phyloP scores from a whole-genome alignment of 257 asterid genomes.

The Solanum okadae region DNA sequence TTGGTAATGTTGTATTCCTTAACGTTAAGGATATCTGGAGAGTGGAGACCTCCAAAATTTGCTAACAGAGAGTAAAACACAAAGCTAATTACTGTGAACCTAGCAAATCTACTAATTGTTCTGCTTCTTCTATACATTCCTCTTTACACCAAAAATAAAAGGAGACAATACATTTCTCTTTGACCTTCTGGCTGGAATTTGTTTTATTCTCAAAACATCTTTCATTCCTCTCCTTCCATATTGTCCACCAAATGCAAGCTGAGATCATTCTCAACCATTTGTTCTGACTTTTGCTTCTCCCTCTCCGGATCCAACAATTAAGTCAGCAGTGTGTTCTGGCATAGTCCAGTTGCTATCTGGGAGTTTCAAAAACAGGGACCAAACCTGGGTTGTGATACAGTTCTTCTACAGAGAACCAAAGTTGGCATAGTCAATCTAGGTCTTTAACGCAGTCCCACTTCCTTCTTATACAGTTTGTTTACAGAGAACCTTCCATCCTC shows the following conservation, averaged over 20 bases:
- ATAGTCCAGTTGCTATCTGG: not conserved
- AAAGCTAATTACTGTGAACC: not conserved
- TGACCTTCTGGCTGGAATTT: not conserved
- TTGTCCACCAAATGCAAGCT: not conserved
- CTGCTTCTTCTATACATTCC: not conserved
- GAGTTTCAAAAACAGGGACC: not conserved
- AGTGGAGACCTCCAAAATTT: not conserved
- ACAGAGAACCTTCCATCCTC: not conserved
- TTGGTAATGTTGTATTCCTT: not conserved
- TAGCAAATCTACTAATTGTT: not conserved
- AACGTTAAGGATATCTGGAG: not conserved
- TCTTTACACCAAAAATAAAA: not conserved
- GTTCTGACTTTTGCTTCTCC: not conserved
- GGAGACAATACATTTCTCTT: not conserved
- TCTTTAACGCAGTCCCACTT: not conserved
- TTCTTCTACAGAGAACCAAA: too few species aligned
- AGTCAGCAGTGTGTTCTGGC: not conserved
- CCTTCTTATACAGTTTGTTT: not conserved
- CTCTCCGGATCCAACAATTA: not conserved
- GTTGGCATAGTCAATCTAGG: not conserved
- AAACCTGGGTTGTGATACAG: not conserved
- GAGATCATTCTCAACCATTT: not conserved
- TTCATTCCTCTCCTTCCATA: not conserved
- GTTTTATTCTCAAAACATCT: not conserved
- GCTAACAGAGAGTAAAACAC: not conserved